Evolutionary conservation across 2,329 filamentous ascomycete species (phyloP), one percentile per base, ranked within the genome.

Genomic region (Talaromyces amestolkiae): DNA sequence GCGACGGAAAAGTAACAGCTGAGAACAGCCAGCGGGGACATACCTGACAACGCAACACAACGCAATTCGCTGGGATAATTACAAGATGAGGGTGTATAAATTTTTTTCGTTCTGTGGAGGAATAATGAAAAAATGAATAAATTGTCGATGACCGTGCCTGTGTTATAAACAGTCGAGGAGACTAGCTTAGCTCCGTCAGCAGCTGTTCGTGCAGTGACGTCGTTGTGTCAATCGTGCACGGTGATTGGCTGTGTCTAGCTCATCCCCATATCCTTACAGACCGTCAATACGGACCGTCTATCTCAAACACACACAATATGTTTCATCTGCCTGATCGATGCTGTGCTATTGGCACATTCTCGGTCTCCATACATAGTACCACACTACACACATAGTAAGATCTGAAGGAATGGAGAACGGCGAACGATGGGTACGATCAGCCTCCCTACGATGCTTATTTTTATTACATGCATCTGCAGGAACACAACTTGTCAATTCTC

Each of bases 1-100:
- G 45, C 15, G 65, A 49, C 61, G 61, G 65, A 64, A 63, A 43
- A 39, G 51, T 47, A 35, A 19, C 31, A 35, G 51, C 39, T 47
- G 49, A 53, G 53, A 37, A 19, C 51, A 24, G 53, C 53, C 31
- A 39, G 47, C 22, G 37, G 58, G 17, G 10, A 37, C 51, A 4
- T 35, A 35, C 51, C 19, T 39, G n/a, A 27, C 39, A 19, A 13
- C 22, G 22, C 37, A 6, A 22, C 37, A 58, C 51, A 35, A 56
- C 22, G n/a, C 22, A 31, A 51, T 51, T 3, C 3, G 11, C 19
- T 3, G 5, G 15, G 15, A n/a, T 7, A 6, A 31, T 31, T 5
- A 37, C 39, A 10, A 24, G 11, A 22, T 6, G 10, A 54, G 27
- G 31, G 45, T 15, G 22, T 33, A 19, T 39, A 58, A 27, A 19